Evolutionary conservation across 2,329 filamentous ascomycete genomes (phyloP), one percentile per base, ranked within the genome.

Genomic region (Diaporthe sp.): DNA sequence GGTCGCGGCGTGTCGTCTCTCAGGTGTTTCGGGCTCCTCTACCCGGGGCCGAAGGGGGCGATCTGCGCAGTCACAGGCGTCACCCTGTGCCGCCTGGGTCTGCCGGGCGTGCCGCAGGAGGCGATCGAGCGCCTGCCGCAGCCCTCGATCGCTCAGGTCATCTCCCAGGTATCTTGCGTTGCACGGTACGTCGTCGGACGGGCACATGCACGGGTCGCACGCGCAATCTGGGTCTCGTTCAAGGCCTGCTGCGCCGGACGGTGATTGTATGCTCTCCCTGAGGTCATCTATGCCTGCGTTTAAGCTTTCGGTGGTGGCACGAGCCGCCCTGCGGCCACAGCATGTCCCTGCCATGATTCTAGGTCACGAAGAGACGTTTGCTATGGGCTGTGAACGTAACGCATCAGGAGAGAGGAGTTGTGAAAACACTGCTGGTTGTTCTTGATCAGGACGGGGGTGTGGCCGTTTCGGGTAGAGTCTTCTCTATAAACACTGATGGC

Each of bases 201-300:
- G 57, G 34, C 34, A 59, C 34, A 59, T 39, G 34, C 57, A 59
- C 17, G 57, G 57, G 34, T 59, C 57, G 57, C 57, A 59, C 12
- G 15, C 57, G 22, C 57, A 59, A n/a, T 37, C 13, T 13, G 57
- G 31, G 4, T 39, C 34, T 37, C 34, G 31, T 39, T n/a, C 57
- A 9, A 37, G 57, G 9, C 3, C 31, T n/a, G 5, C 12, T 37
- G 62, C 31, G 62, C 28, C 8, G 39, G 15, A 13, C 19, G 12
- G 7, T 13, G 25, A 12, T 17, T 51, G 10, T 51, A 51, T 37
- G 8, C 62, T 67, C 8, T 17, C 19, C 1, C 34, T 3, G 8
- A 51, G 42, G 12, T n/a, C 46, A 7, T 37, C 19, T 12, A 67
- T 31, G 44, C 28, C 34, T 51, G 22, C 3, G 7, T 15, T 28